These are phyloP conservation scores for Capsicum chinense DNA, from an alignment of 257 asterid genomes.

Conservation along the genomic window DNA sequence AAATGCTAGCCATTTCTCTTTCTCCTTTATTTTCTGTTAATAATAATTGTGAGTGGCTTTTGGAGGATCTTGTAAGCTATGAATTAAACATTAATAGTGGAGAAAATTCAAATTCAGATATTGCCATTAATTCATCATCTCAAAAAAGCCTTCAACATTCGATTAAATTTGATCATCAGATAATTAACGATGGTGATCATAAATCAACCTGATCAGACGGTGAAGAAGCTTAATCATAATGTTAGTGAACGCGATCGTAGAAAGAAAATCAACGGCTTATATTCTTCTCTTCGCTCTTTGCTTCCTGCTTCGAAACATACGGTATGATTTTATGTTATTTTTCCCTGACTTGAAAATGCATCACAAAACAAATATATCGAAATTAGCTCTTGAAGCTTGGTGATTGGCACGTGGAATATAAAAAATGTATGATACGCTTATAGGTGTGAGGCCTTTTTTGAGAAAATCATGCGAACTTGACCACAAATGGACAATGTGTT, in stretches of 20 bases:
- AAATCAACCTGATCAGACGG: conserved; percentile 8
- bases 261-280: conserved; percentile 58
- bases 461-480: too few relatives aligned
- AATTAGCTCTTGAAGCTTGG: too few relatives aligned
- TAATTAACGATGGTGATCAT: not conserved
- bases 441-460: too few relatives aligned
- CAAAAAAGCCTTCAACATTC: not conserved
- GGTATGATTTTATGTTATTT: conserved; percentile 24
- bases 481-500: too few relatives aligned
- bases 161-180: not conserved
- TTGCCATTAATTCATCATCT: not conserved
- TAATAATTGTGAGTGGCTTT: conserved; percentile 13
- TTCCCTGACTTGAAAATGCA: too few relatives aligned
- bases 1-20: conserved; percentile 6
- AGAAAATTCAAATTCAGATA: too few relatives aligned
- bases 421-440: too few relatives aligned
- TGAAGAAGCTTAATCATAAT: conserved; percentile 70
- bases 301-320: conserved; percentile 65
- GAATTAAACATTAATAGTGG: not conserved
- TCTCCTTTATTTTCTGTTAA: not conserved
- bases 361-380: too few relatives aligned
- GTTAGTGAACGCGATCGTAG: conserved; percentile 87
- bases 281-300: conserved; percentile 65
- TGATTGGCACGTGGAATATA: too few relatives aligned
- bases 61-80: conserved; percentile 13